phyloP scores from a whole-genome alignment of 2,329 filamentous ascomycete species.

The Aplosporella prunicola region DNA sequence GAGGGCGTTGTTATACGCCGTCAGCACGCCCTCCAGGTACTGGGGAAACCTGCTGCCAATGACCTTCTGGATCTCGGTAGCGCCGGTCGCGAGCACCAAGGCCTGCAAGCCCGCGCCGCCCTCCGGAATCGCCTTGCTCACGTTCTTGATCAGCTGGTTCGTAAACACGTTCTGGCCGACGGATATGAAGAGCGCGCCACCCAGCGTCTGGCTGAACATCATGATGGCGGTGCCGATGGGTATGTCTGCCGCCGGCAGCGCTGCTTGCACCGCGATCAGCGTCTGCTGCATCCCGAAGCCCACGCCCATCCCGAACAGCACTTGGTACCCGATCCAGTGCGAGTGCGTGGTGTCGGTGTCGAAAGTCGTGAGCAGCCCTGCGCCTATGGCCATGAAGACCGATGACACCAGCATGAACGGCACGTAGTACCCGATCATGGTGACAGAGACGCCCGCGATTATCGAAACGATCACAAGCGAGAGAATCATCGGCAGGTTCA shows the following conservation, averaged over 20 bases:
- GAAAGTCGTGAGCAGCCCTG: slow-evolving; percentile 38
- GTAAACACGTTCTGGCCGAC: slow-evolving; percentile 43
- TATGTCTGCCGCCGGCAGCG: slow-evolving; percentile 33
- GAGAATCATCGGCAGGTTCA: slow-evolving; percentile 39
- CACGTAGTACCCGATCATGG: slow-evolving; percentile 39
- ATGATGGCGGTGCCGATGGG: slow-evolving; percentile 40
- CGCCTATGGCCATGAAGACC: slow-evolving; percentile 36
- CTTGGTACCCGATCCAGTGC: slow-evolving; percentile 32
- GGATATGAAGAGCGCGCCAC: slow-evolving; percentile 40
- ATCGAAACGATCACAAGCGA: slow-evolving; percentile 36
- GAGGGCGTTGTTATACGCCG: slow-evolving; percentile 56
- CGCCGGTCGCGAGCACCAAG: slow-evolving; percentile 39
- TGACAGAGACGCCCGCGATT: slow-evolving; percentile 29
- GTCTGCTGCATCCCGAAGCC: slow-evolving; percentile 42
- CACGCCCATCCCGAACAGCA: slow-evolving; percentile 33
- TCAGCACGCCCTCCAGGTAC: slow-evolving; percentile 45
- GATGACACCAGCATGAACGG: slow-evolving; percentile 37
- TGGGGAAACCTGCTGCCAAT: slow-evolving; percentile 35
- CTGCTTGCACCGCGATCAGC: slow-evolving; percentile 37
- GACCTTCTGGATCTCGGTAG: slow-evolving; percentile 49
- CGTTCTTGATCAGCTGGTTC: slow-evolving; percentile 38
- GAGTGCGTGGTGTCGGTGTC: slow-evolving; percentile 27
- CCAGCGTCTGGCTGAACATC: slow-evolving; percentile 40
- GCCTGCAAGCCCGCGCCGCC: slow-evolving; percentile 3
- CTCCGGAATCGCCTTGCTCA: slow-evolving; percentile 34